These are phyloP conservation scores for Candida montana DNA, from an alignment of 805 yeast species.

Conservation along the genomic window DNA sequence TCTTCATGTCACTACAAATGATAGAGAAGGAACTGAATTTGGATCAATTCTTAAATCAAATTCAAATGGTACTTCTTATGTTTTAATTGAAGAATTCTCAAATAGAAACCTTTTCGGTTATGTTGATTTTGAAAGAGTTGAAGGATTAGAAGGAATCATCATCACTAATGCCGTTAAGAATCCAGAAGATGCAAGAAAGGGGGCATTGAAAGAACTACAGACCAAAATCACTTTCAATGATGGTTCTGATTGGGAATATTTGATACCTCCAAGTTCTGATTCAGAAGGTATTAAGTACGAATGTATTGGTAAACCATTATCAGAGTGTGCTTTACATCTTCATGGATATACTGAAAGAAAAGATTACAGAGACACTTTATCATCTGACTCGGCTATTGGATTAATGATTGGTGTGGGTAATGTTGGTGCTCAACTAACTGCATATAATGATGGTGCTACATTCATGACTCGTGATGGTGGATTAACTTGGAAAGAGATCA, in stretches of 20 bases:
- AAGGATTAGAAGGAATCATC: constrained; percentile 80
- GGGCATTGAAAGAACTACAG: constrained; percentile 52
- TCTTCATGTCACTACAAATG: constrained; percentile 72
- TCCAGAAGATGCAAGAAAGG: constrained; percentile 36
- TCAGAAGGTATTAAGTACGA: constrained; percentile 50
- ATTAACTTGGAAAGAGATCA: constrained; percentile 74
- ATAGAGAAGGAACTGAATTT: constrained; percentile 46
- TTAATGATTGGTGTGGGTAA: constrained; percentile 83
- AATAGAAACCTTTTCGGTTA: constrained; percentile 70
- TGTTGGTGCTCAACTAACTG: constrained; percentile 61
- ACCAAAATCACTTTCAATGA: constrained; percentile 82
- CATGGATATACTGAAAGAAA: constrained; percentile 88
- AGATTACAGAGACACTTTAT: constrained; percentile 78
- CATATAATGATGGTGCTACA: constrained; percentile 53
- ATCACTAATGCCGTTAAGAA: constrained; percentile 66
- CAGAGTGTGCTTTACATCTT: constrained; percentile 71
- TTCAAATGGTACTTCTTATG: constrained; percentile 86
- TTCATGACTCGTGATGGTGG: constrained; percentile 88
- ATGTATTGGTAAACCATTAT: constrained; percentile 47
- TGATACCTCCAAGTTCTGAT: constrained; percentile 66
- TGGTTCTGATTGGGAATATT: constrained; percentile 78
- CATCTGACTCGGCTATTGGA: constrained; percentile 88
- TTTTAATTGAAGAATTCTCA: constrained; percentile 61
- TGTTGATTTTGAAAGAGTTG: constrained; percentile 84
- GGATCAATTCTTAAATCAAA: constrained; percentile 86